Evolutionary conservation across 768 basidiomycete species (phyloP), one percentile per base, ranked within the genome.

Genomic region (Daedalea quercina): DNA sequence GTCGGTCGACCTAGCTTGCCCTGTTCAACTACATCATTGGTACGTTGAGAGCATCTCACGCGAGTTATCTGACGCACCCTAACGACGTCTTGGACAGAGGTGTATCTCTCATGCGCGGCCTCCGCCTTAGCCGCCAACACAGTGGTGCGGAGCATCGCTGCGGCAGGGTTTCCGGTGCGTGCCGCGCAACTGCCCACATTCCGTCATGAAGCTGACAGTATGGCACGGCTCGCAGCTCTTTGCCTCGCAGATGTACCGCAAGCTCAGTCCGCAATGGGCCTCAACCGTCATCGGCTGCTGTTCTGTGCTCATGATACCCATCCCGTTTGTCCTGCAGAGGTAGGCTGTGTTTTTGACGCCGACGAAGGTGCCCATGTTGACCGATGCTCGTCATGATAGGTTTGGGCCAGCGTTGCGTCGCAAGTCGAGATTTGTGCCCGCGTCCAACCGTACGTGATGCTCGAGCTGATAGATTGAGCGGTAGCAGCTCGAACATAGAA

Each of bases 11-110:
- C 11, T 50, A 82, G 82, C 60, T 82, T 50, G 70, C 75, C 9
- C 62, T 81, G 44, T 64, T 81, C 57, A 84, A 80, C 56, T 85
- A 85, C 58, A 76, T 82, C 33, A 76, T 85, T 40, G 84, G 56
- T 54, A 33, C n/a, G n/a, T n/a, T n/a, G n/a, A 22, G 48, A 31
- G 11, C 11, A 11, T 11, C 28, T 6, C 6, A 12, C 4, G 6
- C 20, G 23, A 2, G 15, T 12, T 20, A 19, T 11, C 22, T 4
- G 28, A 6, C 22, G 15, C 6, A 22, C 6, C 7, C 15, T 42
- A 17, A 42, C 3, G 40, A 42, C 15, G 6, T 42, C 19, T 45
- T 4, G 28, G 28, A n/a, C 37, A 57, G 57, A 84, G 63, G 72
- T 77, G 3, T 84, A 84, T 58, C 64, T 80, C 20, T 63, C 70